phyloP scores from a whole-genome alignment of 129 eudicot genomes.

The Saposhnikovia divaricata region DNA sequence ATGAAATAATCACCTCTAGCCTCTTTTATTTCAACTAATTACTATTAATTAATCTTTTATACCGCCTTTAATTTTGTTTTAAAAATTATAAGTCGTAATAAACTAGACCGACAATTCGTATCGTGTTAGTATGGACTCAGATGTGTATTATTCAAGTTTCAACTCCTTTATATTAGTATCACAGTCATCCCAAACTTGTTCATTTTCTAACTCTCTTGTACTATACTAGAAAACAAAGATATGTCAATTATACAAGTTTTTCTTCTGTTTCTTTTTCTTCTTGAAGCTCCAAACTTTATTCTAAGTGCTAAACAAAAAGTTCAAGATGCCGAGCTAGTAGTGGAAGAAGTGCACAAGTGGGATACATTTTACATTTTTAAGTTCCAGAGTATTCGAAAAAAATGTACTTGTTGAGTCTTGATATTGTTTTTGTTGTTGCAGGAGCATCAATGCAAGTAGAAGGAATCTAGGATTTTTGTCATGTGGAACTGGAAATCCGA shows the following conservation, averaged over 20 bases:
- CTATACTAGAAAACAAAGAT: not conserved
- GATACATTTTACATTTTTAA: not conserved
- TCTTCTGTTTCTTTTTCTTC: slow-evolving; percentile 18
- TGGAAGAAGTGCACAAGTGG: slow-evolving; percentile 46
- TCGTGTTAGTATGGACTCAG: no score
- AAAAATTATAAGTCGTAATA: no score
- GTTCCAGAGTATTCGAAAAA: no score
- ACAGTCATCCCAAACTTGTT: not conserved
- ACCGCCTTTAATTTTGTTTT: no score
- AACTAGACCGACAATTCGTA: no score
- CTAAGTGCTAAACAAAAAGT: slow-evolving; percentile 22
- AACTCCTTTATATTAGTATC: slow-evolving; percentile 13
- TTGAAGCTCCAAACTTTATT: slow-evolving; percentile 8
- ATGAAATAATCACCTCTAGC: not conserved
- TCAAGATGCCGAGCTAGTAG: slow-evolving; percentile 47
- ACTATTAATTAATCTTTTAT: no score
- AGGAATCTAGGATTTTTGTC: slow-evolving; percentile 65
- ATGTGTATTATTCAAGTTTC: not conserved
- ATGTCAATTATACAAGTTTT: slow-evolving; percentile 19
- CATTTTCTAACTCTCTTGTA: not conserved
- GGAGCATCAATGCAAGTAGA: slow-evolving; percentile 44
- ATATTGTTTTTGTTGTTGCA: slow-evolving; percentile 8
- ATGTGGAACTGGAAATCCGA: slow-evolving; percentile 80
- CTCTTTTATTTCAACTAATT: not conserved
- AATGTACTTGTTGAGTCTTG: not conserved